Evolutionary conservation across 345 rosid species (phyloP).

Genomic region (Lepidium aucheri): DNA sequence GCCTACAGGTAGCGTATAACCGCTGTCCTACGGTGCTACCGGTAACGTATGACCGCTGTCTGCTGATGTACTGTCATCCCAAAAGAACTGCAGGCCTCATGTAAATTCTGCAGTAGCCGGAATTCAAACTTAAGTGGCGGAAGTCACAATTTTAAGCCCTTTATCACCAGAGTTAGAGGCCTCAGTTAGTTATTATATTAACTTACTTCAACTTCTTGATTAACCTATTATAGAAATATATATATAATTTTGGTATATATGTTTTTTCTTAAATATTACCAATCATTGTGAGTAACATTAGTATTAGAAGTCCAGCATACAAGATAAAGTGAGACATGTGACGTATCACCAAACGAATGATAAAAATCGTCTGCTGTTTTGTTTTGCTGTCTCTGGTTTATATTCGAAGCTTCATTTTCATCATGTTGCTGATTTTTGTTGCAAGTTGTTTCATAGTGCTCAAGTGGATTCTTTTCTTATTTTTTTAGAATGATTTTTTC

Average conservation of each 20-base stretch:
- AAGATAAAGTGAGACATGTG: not conserved
- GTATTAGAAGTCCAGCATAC: not conserved
- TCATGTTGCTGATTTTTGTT: not conserved
- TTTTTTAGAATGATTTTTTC: not conserved
- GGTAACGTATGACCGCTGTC: no score
- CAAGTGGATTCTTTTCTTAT: slow-evolving; percentile 9
- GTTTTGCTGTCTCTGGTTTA: not conserved
- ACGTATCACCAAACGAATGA: not conserved
- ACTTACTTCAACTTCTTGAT: not conserved
- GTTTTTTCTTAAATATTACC: not conserved
- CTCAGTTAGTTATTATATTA: not conserved
- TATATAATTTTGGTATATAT: not conserved
- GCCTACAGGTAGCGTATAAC: no score
- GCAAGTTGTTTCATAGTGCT: slow-evolving; percentile 21
- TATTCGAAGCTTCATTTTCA: not conserved
- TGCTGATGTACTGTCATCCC: no score
- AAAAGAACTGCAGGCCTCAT: no score
- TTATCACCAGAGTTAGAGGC: no score
- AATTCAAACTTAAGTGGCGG: no score
- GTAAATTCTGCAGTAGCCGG: no score
- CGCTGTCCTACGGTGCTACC: no score
- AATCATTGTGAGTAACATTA: not conserved
- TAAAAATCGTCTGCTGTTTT: not conserved
- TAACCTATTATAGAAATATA: not conserved
- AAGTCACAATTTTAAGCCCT: no score